Base-by-base conservation (phyloP, 208 protist species). In the Trypanosoma rangeli region DNA sequence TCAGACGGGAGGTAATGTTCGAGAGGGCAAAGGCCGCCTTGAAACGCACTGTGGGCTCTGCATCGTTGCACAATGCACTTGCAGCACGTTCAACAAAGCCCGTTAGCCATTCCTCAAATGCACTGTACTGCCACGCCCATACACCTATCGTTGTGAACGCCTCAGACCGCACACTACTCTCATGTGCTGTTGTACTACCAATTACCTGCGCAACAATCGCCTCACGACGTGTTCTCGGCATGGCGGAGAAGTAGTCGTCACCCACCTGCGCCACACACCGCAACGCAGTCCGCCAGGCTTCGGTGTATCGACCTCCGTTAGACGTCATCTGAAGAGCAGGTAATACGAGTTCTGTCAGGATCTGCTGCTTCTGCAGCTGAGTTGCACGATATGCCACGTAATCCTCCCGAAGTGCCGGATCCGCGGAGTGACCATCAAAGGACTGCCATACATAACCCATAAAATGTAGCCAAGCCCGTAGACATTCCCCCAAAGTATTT, bases 1-100 rank as follows among this genome's bases (percentile, higher is more conserved):
- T 48, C 64, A 64, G 61, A 44, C 82, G 77, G 13, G 80, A 74
- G 18, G 82, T 88, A 44, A 89, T 62, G 64, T 94, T 92, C 13
- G 86, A 90, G 10, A 94, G 63, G 33, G 83, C 86, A 74, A 94
- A 91, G 35, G 85, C 84, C 0, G 89, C 89, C 82, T 94, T 94
- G 37, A 73, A 73, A 22, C 89, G 89, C 56, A 87, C 84, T 0
- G 65, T 10, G 5, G 75, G 49, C 55, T 90, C 75, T 3, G 67
- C 60, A 61, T 93, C 87, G 28, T 67, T 62, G 33, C 42, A 65
- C 8, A 93, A 66, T 13, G 76, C 64, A 57, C 68, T 60, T 37
- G 82, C 76, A 18, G 86, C 79, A 48, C 72, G 74, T 39, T 85
- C 78, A 33, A 94, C 74, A 55, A 79, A 83, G 60, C 44, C 76